phyloP scores from a whole-genome alignment of 257 asterid genomes.

The Galeopsis tetrahit region DNA sequence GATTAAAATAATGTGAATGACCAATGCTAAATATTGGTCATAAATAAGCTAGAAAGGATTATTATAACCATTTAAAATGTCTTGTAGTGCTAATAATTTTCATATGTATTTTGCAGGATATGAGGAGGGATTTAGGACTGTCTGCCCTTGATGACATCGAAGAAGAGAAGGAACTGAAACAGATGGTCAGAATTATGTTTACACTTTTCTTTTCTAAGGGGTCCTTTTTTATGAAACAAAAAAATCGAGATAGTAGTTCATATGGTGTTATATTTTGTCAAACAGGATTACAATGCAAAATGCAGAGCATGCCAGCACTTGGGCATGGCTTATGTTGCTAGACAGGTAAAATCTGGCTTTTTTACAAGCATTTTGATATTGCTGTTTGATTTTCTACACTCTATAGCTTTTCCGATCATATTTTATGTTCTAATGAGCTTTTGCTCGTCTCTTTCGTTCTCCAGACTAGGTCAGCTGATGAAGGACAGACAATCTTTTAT shows the following conservation, averaged over 20 bases:
- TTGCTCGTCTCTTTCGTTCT: background rate
- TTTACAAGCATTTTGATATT: background rate
- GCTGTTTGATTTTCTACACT: background rate
- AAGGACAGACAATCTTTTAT: conserved; percentile 95
- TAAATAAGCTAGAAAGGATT: background rate
- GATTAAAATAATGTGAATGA: background rate
- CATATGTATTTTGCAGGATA: conserved; percentile 50
- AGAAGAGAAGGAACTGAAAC: conserved; percentile 87
- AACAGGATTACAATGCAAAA: conserved; percentile 88
- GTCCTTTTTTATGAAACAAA: background rate
- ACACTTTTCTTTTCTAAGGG: background rate
- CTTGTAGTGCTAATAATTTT: background rate
- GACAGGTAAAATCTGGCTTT: conserved; percentile 59
- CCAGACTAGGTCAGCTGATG: conserved; percentile 96
- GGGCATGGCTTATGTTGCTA: conserved; percentile 82
- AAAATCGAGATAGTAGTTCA: background rate
- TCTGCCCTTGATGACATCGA: conserved; percentile 76
- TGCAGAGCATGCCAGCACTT: conserved; percentile 84
- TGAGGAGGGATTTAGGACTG: conserved; percentile 82
- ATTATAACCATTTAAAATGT: background rate
- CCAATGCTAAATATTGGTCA: background rate
- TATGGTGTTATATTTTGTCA: conserved; percentile 14
- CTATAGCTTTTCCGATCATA: background rate
- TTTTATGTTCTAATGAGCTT: conserved; percentile 12
- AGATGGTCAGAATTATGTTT: conserved; percentile 63